These are phyloP conservation scores for Entomortierella chlamydospora DNA, from an alignment of 192 early-diverging fungal species.

Conservation along the genomic window DNA sequence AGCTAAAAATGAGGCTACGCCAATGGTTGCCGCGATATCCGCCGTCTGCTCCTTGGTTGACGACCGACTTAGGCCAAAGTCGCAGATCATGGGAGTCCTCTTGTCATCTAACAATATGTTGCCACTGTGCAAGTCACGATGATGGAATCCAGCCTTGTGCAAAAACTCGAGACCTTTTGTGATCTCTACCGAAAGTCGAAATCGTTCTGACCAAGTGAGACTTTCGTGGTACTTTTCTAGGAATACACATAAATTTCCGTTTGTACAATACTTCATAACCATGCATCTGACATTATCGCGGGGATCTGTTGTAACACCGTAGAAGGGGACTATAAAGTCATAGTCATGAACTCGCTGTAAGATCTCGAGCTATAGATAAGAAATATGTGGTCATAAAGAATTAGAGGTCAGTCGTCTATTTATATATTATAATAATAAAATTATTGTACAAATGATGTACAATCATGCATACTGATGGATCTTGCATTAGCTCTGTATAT, in stretches of 20 bases:
- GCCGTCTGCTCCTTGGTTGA: constrained; percentile 28
- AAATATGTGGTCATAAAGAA: too few relatives aligned
- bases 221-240: constrained; percentile 35
- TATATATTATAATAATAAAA: neutral
- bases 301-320: constrained; percentile 43
- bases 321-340: constrained; percentile 48
- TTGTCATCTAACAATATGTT: constrained; percentile 59
- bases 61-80: constrained; percentile 45
- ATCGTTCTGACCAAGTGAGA: constrained; percentile 48
- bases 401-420: neutral
- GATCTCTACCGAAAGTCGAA: constrained; percentile 47
- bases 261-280: constrained; percentile 49
- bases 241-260: constrained; percentile 47
- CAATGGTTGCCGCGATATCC: constrained; percentile 34
- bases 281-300: constrained; percentile 42
- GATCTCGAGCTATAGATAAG: constrained; percentile 50
- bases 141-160: constrained; percentile 57
- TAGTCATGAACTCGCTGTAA: constrained; percentile 50
- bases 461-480: neutral
- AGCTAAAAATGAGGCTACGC: constrained; percentile 45
- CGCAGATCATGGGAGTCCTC: constrained; percentile 50
- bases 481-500: neutral
- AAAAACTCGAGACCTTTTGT: constrained; percentile 53
- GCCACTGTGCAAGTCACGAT: constrained; percentile 59
- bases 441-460: neutral